A percentile compares a stretch with the other conserved stretches of the same genome.
These are phyloP conservation scores for Entonaema liquescens DNA, from an alignment of 495 filamentous ascomycete genomes.

Conservation along the genomic window DNA sequence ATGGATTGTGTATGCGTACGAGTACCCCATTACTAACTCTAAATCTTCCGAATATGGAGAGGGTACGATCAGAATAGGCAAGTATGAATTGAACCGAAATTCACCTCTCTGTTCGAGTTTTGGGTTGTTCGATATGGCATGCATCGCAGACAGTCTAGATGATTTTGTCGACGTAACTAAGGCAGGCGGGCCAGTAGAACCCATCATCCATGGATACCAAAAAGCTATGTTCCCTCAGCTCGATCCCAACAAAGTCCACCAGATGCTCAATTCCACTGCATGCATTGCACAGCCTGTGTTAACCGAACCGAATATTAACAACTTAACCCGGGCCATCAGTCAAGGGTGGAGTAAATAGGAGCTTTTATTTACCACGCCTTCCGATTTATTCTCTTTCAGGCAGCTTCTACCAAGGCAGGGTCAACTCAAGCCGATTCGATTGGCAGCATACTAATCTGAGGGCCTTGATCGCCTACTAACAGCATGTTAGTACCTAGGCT, in stretches of 20 bases:
- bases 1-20: constrained; percentile 11
- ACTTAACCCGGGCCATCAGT: neutral
- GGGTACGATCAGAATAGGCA: neutral
- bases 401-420: neutral
- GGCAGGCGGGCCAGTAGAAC: neutral
- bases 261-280: neutral
- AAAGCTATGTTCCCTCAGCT: neutral
- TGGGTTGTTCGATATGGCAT: constrained; percentile 7
- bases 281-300: neutral
- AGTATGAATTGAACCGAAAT: neutral
- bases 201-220: neutral
- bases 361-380: neutral
- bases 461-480: neutral
- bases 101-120: neutral
- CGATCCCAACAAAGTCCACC: neutral
- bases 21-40: neutral
- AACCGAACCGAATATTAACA: neutral
- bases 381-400: neutral
- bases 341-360: neutral
- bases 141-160: constrained; percentile 1
- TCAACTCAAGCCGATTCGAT: neutral
- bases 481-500: neutral
- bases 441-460: neutral
- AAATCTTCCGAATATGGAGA: neutral
- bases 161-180: neutral